Base-by-base conservation (phyloP, 23 red algal genomes). In the Gracilaria vermiculophylla region DNA sequence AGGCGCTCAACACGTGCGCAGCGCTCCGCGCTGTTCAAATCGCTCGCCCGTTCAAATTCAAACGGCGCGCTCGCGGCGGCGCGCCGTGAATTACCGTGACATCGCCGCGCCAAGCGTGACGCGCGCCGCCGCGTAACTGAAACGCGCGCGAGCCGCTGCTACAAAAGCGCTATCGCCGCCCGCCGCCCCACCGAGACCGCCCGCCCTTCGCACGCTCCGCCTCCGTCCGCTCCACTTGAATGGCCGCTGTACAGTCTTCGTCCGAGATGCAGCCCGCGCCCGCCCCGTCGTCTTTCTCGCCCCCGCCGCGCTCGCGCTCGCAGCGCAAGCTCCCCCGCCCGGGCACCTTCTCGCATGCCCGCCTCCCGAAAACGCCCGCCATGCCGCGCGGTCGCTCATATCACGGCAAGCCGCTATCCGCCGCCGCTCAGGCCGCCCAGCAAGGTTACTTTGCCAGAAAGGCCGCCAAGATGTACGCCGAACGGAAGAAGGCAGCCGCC, bases 391-490 rank as follows among this genome's bases (percentile, higher is more conserved):
- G 81, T 17, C 81, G 81, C 42, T 70, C 61, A 25, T 70, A 55
- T 50, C 62, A 70, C 9, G 81, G 81, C 36, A 67, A 64, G 61
- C 66, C 81, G 35, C 49, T 74, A 6, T 86, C 81, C 20, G 28
- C 81, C 28, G 81, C 81, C 35, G 81, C 81, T 10, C 81, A 86
- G 44, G 81, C 81, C 11, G 81, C 81, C 36, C 60, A 72, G 65
- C 42, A 86, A 33, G 81, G 81, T 25, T 86, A 86, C 48, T 86
- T 70, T 71, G 53, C 54, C 21, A 35, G 81, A 28, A 86, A 86
- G 81, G 81, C 81, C 33, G 81, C 81, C 29, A 86, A 86, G 61
- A 37, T 74, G 47, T 72, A 72, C n/a, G 62, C 66, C 42, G 81
- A 86, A 43, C 60, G 65, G 10, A 50, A 44, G 35, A 70, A 74